A percentile compares a stretch with the other conserved stretches of the same genome.
phyloP scores from a whole-genome alignment of 2,329 filamentous ascomycete species.

The Aureobasidium subglaciale region DNA sequence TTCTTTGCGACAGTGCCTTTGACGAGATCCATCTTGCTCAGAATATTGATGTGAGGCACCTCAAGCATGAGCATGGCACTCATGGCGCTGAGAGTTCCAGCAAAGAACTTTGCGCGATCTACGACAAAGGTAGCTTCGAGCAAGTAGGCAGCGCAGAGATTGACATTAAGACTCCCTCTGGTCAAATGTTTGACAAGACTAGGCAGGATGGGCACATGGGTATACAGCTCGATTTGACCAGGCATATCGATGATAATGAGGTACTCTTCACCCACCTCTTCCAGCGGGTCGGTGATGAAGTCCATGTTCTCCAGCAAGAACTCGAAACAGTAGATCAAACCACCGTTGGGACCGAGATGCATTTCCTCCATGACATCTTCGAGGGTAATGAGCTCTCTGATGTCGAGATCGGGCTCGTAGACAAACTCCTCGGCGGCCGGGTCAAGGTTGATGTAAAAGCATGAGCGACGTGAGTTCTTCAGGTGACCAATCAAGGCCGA shows the following conservation, averaged over 20 bases:
- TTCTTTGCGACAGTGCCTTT: conserved; percentile 81
- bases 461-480: conserved; percentile 80
- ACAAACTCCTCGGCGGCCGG: conserved; percentile 89
- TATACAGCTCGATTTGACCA: conserved; percentile 97
- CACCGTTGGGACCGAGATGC: conserved; percentile 82
- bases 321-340: conserved; percentile 93
- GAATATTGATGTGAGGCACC: conserved; percentile 89
- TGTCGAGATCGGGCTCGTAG: conserved; percentile 87
- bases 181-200: conserved; percentile 75
- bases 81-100: conserved; percentile 93
- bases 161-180: conserved; percentile 77
- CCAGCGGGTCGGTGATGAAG: conserved; percentile 78
- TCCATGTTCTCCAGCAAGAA: conserved; percentile 92
- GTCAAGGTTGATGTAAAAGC: conserved; percentile 97
- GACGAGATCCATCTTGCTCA: conserved; percentile 96
- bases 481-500: conserved; percentile 88
- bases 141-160: conserved; percentile 86
- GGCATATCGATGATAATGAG: conserved; percentile 98
- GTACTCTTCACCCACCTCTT: conserved; percentile 85
- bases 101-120: conserved; percentile 95
- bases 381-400: conserved; percentile 87
- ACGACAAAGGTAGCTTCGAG: conserved; percentile 94
- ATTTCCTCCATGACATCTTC: conserved; percentile 97
- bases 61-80: conserved; percentile 98
- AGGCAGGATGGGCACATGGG: conserved; percentile 88